phyloP scores from a whole-genome alignment of 202 grass and related monocot genomes.

The Schoenoplectus triqueter region DNA sequence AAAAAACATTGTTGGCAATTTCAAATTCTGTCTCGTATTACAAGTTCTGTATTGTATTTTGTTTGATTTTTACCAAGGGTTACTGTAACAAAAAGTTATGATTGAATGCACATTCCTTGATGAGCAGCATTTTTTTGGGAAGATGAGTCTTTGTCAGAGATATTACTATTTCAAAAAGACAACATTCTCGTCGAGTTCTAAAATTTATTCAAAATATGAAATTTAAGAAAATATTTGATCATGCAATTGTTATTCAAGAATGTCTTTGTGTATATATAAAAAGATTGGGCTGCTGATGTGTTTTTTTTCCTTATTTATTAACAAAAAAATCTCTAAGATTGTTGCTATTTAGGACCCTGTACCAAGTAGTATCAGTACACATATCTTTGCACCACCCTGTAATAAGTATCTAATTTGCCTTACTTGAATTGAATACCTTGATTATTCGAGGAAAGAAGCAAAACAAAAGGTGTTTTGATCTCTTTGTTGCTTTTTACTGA shows the following conservation, averaged over 20 bases:
- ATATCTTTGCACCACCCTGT: background rate
- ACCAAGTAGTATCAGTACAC: background rate
- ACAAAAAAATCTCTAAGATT: constrained; percentile 25
- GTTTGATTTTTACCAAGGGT: background rate
- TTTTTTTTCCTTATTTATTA: constrained; percentile 1
- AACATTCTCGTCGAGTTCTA: constrained; percentile 70
- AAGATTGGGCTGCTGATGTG: constrained; percentile 49
- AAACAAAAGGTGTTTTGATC: background rate
- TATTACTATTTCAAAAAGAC: constrained; percentile 85
- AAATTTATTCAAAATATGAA: constrained; percentile 75
- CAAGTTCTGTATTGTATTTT: constrained; percentile 37
- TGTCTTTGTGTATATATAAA: constrained; percentile 79
- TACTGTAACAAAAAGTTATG: background rate
- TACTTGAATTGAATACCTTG: background rate
- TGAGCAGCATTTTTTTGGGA: constrained; percentile 41
- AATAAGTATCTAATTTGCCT: constrained; percentile 1
- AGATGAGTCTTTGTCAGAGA: constrained; percentile 60
- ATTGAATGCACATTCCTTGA: background rate
- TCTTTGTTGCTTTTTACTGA: background rate
- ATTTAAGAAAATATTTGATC: constrained; percentile 65
- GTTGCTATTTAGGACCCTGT: background rate
- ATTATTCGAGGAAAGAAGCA: constrained; percentile 18
- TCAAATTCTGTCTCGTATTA: constrained; percentile 4
- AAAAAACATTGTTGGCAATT: background rate
- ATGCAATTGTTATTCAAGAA: constrained; percentile 83